Conservation (phyloP, 192 early-diverging fungal species). For the Coemansia sp. region DNA sequence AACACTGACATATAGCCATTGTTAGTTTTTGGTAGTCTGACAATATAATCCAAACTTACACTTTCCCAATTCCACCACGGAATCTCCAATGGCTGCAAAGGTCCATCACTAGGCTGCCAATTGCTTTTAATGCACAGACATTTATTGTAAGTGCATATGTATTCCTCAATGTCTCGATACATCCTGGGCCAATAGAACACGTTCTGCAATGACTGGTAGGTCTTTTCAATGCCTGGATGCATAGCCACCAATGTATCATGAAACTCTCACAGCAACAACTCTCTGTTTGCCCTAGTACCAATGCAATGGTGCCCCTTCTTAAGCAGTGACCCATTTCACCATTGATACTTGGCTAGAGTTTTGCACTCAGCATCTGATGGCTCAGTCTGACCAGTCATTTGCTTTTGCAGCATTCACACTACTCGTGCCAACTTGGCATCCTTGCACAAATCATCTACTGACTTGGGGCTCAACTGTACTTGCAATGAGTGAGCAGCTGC, state of each 20-base stretch:
- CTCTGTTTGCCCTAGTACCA: not conserved
- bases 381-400: no score
- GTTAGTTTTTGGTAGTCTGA: conserved; percentile 1
- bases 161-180: conserved; percentile 9
- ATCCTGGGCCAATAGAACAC: conserved; percentile 14
- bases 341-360: not conserved
- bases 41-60: conserved; percentile 29
- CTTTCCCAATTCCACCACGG: conserved; percentile 8
- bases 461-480: no score
- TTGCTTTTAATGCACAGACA: conserved; percentile 10
- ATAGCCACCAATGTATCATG: conserved; percentile 12
- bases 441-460: not conserved
- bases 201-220: not conserved
- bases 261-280: conserved; percentile 4
- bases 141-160: conserved; percentile 6
- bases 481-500: not conserved
- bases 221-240: conserved; percentile 13
- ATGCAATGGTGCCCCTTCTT: conserved; percentile 10
- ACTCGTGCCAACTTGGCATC: no score
- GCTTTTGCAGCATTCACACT: no score
- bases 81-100: not conserved
- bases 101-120: not conserved
- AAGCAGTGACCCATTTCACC: not conserved
- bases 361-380: no score
- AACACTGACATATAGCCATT: conserved; percentile 11